Percentiles rank a stretch among this genome's conserved stretches.
Evolutionary conservation across 768 basidiomycete species (phyloP).

Genomic region (Cyclocybe aegerita): DNA sequence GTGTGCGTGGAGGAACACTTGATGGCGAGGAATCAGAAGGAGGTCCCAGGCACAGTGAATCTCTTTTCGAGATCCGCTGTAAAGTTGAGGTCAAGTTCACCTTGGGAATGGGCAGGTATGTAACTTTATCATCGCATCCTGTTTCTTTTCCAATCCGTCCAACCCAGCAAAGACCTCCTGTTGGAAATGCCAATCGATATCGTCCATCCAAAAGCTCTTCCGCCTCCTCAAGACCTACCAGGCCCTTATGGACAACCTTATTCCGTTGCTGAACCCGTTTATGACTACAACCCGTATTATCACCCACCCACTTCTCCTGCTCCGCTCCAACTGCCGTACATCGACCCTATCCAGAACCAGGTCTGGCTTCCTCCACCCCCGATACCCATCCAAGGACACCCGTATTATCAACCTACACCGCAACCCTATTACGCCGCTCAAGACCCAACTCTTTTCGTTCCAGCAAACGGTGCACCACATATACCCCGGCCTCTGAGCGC

Average conservation of each 20-base stretch:
- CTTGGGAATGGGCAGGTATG: constrained; percentile 73
- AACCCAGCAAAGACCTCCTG: constrained; percentile 65
- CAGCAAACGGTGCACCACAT: constrained; percentile 16
- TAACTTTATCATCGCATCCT: constrained; percentile 3
- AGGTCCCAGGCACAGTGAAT: constrained; percentile 36
- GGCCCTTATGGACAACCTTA: constrained; percentile 17
- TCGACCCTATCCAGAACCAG: constrained; percentile 40
- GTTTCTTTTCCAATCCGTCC: constrained; percentile 2
- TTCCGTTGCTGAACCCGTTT: constrained; percentile 15
- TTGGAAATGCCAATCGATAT: constrained; percentile 65
- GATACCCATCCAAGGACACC: constrained; percentile 29
- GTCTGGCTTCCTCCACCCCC: constrained; percentile 48
- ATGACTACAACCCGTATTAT: constrained; percentile 29
- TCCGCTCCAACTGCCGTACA: constrained; percentile 35
- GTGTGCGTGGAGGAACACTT: constrained; percentile 61
- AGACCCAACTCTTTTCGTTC: constrained; percentile 7
- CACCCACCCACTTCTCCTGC: constrained; percentile 38
- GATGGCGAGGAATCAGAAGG: constrained; percentile 36
- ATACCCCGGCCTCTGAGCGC: constrained; percentile 51
- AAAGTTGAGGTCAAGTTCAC: constrained; percentile 58
- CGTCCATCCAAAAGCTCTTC: constrained; percentile 61
- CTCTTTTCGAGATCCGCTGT: constrained; percentile 71
- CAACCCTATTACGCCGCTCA: constrained; percentile 16
- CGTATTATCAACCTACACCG: constrained; percentile 11
- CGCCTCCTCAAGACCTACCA: constrained; percentile 31